Evolutionary conservation across 1,284 basidiomycete species (phyloP).

Genomic region (Trichosporon ovoides): DNA sequence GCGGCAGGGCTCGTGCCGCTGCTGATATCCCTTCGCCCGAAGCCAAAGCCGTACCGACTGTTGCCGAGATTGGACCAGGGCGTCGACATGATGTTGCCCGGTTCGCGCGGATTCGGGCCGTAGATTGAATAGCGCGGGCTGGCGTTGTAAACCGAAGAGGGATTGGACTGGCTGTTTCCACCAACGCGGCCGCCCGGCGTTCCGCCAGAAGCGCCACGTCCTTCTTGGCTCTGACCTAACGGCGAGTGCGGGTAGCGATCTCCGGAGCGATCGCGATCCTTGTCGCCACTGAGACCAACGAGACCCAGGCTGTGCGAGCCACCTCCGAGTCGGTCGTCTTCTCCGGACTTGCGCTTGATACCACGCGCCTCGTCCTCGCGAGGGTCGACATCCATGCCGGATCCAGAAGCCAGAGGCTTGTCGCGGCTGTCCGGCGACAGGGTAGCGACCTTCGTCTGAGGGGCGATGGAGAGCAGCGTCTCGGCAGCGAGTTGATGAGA

Average conservation of each 20-base stretch:
- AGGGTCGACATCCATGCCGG: slow-evolving; percentile 27
- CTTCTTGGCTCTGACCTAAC: slow-evolving; percentile 19
- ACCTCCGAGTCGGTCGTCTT: slow-evolving; percentile 30
- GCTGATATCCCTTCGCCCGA: slow-evolving; percentile 30
- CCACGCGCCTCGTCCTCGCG: slow-evolving; percentile 34
- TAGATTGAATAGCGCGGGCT: slow-evolving; percentile 39
- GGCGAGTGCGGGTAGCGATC: slow-evolving; percentile 37
- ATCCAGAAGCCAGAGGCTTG: slow-evolving; percentile 20
- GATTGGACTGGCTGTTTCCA: background rate
- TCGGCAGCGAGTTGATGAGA: slow-evolving; percentile 49
- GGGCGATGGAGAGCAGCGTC: slow-evolving; percentile 46
- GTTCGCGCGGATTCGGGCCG: slow-evolving; percentile 38
- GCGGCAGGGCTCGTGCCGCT: slow-evolving; percentile 7
- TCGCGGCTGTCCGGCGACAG: slow-evolving; percentile 30
- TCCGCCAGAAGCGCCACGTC: slow-evolving; percentile 11
- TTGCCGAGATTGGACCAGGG: slow-evolving; percentile 29
- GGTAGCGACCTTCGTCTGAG: slow-evolving; percentile 26
- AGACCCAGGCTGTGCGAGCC: slow-evolving; percentile 28
- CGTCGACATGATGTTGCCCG: slow-evolving; percentile 19
- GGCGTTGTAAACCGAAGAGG: slow-evolving; percentile 1
- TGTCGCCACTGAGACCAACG: slow-evolving; percentile 23
- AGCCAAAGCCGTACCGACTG: slow-evolving; percentile 28
- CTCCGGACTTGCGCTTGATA: slow-evolving; percentile 39
- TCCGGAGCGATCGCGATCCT: slow-evolving; percentile 29
- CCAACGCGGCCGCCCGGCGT: background rate